Percentiles rank a stretch among this genome's conserved stretches.
phyloP scores from a whole-genome alignment of 345 rosid species.

The Hibiscus syriacus region DNA sequence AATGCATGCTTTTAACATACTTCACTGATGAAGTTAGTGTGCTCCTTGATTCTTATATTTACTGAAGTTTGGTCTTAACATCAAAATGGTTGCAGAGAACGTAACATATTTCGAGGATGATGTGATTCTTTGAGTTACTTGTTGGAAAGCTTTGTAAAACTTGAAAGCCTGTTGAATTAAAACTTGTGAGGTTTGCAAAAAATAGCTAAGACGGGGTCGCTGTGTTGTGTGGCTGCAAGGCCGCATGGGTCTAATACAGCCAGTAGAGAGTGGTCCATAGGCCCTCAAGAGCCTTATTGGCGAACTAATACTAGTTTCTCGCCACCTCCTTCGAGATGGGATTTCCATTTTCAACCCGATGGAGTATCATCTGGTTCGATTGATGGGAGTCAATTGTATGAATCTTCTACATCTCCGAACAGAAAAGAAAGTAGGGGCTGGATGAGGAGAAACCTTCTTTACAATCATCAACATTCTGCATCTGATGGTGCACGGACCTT shows the following conservation, averaged over 20 bases:
- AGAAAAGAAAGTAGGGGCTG: constrained; percentile 42
- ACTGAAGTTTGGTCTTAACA: neutral
- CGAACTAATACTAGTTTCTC: constrained; percentile 51
- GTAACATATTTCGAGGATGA: neutral
- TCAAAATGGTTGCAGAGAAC: neutral
- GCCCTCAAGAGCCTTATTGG: constrained; percentile 52
- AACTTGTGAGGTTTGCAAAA: constrained; percentile 18
- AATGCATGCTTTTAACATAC: neutral
- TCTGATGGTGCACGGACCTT: constrained; percentile 32
- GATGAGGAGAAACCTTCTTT: constrained; percentile 28
- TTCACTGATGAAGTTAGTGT: neutral
- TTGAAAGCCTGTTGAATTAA: constrained; percentile 11
- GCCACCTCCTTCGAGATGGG: constrained; percentile 52
- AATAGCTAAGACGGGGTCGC: constrained; percentile 67
- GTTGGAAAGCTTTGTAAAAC: constrained; percentile 1
- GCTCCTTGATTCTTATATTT: neutral
- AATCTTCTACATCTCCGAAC: constrained; percentile 55
- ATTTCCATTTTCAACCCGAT: constrained; percentile 35
- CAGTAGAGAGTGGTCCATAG: constrained; percentile 48
- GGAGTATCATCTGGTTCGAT: constrained; percentile 32
- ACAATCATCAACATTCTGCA: constrained; percentile 23
- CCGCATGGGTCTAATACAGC: constrained; percentile 50
- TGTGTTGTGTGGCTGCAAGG: constrained; percentile 81
- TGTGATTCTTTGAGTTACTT: constrained; percentile 1
- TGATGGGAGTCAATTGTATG: constrained; percentile 24